Evolutionary conservation across 129 eudicot genomes (phyloP), one percentile per base, ranked within the genome.

Genomic region (Rutidosis leptorrhynchoides): DNA sequence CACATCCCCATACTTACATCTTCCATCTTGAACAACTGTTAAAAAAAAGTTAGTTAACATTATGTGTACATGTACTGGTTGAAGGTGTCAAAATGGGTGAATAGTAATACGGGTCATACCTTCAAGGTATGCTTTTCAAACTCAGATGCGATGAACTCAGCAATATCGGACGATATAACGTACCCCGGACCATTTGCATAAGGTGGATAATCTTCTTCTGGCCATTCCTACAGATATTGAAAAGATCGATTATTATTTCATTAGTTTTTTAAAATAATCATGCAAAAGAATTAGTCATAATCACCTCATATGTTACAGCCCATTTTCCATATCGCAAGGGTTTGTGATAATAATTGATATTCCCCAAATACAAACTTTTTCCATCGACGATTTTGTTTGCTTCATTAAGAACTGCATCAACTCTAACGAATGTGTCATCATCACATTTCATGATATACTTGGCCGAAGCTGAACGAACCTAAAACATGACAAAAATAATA

Each of bases 141-240:
- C 76, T 83, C 84, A 0, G 81, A 58, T 15, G 84, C 84, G 40
- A 83, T 80, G 37, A 74, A 83, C 15, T 70, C 69, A 24, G 98
- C 96, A 49, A 88, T 93, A 68, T 93, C 96, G 7, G 87, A 82
- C 26, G 98, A 83, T 43, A 93, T 11, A 42, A 88, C 65, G 77
- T 93, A 88, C 28, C 96, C 96, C 5, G 98, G 88, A 54, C 96
- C 98, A 78, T 88, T 84, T 30, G 98, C 91, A 62, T 88, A 93
- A 8, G 91, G 89, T 10, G 98, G 98, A 76, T 88, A 93, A 45
- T 58, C 82, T 73, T 89, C 96, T 32, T 86, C 95, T 21, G 95
- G 89, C 96, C 96, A 93, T 79, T 93, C 98, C 98, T 93, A 79
- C 46, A 28, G 0, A 58, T 19, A 25, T 32, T 61, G 28, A 17